Base-by-base conservation (phyloP, 1,284 basidiomycete genomes). In the Moesziomyces parantarcticus region DNA sequence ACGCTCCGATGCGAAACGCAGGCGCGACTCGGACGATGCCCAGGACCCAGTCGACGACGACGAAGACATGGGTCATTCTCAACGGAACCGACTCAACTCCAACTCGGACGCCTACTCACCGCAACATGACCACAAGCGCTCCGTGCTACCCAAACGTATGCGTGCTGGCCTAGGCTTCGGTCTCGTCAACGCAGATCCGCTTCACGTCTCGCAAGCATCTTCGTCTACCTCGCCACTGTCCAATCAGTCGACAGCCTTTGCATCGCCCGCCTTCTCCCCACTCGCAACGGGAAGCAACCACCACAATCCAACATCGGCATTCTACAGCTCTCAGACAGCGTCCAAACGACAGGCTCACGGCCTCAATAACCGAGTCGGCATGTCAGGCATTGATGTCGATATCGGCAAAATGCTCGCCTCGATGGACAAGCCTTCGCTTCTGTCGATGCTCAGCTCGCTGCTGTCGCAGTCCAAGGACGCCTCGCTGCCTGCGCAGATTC, bases 381-480 rank as follows among this genome's bases (percentile, higher is more conserved):
- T 69, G 65, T 68, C 74, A 5, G 58, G 70, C 13, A 68, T 66
- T 42, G 72, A 69, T 29, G 70, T 73, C 1, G 79, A 80, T 32
- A 64, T 80, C 14, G 79, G 79, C 50, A 76, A 75, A 50, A 63
- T 68, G 64, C 68, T 80, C 6, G 78, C 78, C 13, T 76, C 76
- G 16, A 76, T 81, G 49, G 80, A 82, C 53, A 77, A 73, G 53
- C 67, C 79, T 5, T 74, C 76, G 18, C 65, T 82, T 13, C 72
- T 82, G 0, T 71, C 75, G 11, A 61, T 81, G 50, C 59, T 82
- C 14, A 68, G 67, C 16, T 63, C 67, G 13, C 73, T 82, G 9
- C 67, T 79, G 8, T 26, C 61, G 22, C 68, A 65, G 49, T 72
- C 66, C 20, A 63, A 62, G 23, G 76, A 77, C 44, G 61, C 73